Evolutionary conservation across 257 asterid species (phyloP), one percentile per base, ranked within the genome.

Genomic region (Nicotiana knightiana): DNA sequence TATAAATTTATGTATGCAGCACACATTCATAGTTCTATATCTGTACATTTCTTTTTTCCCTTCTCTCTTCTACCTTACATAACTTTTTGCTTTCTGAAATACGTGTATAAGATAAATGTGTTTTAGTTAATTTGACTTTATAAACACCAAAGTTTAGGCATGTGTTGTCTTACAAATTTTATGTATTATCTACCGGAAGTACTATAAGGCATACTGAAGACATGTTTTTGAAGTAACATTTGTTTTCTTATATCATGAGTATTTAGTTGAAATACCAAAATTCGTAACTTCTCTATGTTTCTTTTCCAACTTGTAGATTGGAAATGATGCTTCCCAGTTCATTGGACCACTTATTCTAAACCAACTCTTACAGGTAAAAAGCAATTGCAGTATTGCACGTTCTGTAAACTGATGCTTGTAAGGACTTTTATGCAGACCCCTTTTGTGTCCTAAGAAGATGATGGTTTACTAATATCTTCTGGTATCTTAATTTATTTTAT

Each of bases 281-380:
- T 64, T 75, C 83, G 15, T 84, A 81, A 86, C 85, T 84, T 83
- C 77, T 32, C 83, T 9, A 10, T n/a, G 54, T 28, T 26, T 67
- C 30, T 26, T 33, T 82, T 83, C 79, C 66, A 64, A 70, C 82
- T 51, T 93, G 93, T 90, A 96, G 99, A 91, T 96, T 57, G 89
- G 93, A 73, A 96, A 94, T 85, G 99, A 94, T 61, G 70, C 83
- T 63, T 91, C 98, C 21, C 98, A 94, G 89, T 96, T 96, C 85
- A 81, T 94, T 76, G 99, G 99, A 67, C 98, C 99, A 61, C 87
- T 96, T 83, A 82, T 96, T 85, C 83, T 94, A 90, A 96, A 86
- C 85, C 90, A 80, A 66, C 97, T 96, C 75, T 87, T 96, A 82
- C 85, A 91, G 97, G 99, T 94, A 35, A 81, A 90, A 7, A 26